Evolutionary conservation across 2,329 filamentous ascomycete species (phyloP).

Genomic region (Hymenoscyphus infarciens): DNA sequence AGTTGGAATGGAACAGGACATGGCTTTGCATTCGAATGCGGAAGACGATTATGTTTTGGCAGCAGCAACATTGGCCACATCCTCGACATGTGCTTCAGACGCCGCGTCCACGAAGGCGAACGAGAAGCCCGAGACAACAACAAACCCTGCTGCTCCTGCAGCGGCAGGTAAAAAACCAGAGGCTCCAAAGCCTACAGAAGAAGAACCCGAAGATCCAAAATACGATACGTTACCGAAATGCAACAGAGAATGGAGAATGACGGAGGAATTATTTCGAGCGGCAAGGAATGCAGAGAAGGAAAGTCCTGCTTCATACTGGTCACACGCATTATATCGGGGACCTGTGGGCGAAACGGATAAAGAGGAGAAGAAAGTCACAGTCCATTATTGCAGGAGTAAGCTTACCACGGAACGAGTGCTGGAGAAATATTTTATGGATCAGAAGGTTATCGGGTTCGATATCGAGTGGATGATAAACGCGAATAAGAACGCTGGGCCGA

Average conservation of each 20-base stretch:
- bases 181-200: not conserved
- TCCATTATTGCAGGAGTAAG: conserved; percentile 74
- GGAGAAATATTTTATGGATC: conserved; percentile 60
- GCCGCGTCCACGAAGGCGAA: not conserved
- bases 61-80: not conserved
- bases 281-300: conserved; percentile 47
- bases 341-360: conserved; percentile 35
- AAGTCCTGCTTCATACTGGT: conserved; percentile 59
- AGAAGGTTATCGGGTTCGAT: conserved; percentile 80
- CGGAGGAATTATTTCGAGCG: conserved; percentile 43
- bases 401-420: conserved; percentile 64
- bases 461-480: conserved; percentile 73
- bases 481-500: conserved; percentile 45
- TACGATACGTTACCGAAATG: conserved; percentile 38
- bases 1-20: conserved; percentile 18
- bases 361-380: conserved; percentile 52
- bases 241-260: conserved; percentile 45
- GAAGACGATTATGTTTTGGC: conserved; percentile 27
- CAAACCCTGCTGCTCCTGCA: not conserved
- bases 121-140: not conserved
- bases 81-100: not conserved
- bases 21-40: conserved; percentile 19
- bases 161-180: not conserved
- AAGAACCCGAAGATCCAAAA: conserved; percentile 21
- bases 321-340: conserved; percentile 62